Evolutionary conservation across 495 filamentous ascomycete genomes (phyloP).

Genomic region (Xylaria curta): DNA sequence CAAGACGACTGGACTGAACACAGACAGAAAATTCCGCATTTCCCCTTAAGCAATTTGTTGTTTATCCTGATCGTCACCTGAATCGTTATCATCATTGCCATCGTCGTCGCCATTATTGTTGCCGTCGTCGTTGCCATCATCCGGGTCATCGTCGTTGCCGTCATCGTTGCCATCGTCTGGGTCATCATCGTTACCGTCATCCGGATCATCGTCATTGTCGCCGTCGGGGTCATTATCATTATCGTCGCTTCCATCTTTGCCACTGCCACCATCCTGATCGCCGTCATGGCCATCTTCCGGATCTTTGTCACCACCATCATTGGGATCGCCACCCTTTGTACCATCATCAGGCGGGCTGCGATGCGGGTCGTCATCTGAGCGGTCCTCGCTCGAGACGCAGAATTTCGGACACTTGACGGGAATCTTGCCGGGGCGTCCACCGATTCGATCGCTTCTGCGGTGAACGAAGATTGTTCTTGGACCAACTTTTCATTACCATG

Average conservation of each 20-base stretch:
- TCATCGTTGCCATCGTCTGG: too few relatives aligned
- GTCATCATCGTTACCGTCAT: too few relatives aligned
- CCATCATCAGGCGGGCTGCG: neutral
- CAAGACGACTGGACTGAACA: neutral
- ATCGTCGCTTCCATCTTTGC: too few relatives aligned
- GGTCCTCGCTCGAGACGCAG: neutral
- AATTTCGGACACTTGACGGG: neutral
- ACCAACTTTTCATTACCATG: neutral
- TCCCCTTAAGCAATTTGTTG: neutral
- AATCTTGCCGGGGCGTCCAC: neutral
- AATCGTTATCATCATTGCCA: neutral
- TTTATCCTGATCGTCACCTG: neutral
- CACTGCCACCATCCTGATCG: neutral
- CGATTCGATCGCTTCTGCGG: neutral
- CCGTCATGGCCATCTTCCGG: too few relatives aligned
- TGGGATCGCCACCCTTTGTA: neutral
- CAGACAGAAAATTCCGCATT: neutral
- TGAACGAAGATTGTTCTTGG: neutral
- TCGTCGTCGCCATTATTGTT: neutral
- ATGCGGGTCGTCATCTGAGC: neutral
- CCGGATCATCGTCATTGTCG: too few relatives aligned
- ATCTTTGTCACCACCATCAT: neutral
- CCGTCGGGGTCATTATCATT: neutral
- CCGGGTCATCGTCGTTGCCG: neutral
- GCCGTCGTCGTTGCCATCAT: neutral